Evolutionary conservation across 2,329 filamentous ascomycete genomes (phyloP).

Genomic region (Penicillium corylophilum): DNA sequence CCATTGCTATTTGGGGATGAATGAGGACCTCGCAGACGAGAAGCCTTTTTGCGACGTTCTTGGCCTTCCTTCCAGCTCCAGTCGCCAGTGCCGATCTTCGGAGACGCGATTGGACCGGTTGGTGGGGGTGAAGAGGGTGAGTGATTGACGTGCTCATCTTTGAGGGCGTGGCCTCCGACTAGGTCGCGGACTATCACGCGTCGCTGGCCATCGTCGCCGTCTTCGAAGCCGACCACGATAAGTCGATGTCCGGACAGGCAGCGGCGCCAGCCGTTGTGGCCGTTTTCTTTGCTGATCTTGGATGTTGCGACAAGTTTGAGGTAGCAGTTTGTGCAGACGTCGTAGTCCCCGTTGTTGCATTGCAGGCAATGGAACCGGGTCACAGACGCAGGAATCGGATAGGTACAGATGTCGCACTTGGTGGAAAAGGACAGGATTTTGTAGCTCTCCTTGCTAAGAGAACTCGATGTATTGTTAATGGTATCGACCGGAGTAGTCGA

Average conservation of each 20-base stretch:
- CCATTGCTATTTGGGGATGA: constrained; percentile 6
- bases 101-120: constrained; percentile 28
- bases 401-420: constrained; percentile 74
- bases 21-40: constrained; percentile 27
- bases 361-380: constrained; percentile 76
- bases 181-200: constrained; percentile 69
- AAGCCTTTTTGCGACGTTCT: constrained; percentile 39
- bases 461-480: constrained; percentile 25
- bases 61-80: constrained; percentile 47
- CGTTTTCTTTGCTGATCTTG: constrained; percentile 72
- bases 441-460: constrained; percentile 54
- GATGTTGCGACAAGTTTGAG: constrained; percentile 61
- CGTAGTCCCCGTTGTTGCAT: constrained; percentile 80
- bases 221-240: constrained; percentile 74
- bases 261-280: constrained; percentile 76
- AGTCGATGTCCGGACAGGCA: constrained; percentile 81
- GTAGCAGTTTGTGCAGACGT: constrained; percentile 81
- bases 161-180: constrained; percentile 73
- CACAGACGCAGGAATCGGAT: constrained; percentile 67
- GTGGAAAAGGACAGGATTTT: constrained; percentile 70
- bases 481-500: constrained; percentile 18
- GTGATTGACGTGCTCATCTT: constrained; percentile 53
- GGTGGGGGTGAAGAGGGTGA: constrained; percentile 17
- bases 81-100: constrained; percentile 32
- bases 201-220: constrained; percentile 64